Conservation (phyloP, 2,329 filamentous ascomycete genomes). For the Aspergillus awamori region DNA sequence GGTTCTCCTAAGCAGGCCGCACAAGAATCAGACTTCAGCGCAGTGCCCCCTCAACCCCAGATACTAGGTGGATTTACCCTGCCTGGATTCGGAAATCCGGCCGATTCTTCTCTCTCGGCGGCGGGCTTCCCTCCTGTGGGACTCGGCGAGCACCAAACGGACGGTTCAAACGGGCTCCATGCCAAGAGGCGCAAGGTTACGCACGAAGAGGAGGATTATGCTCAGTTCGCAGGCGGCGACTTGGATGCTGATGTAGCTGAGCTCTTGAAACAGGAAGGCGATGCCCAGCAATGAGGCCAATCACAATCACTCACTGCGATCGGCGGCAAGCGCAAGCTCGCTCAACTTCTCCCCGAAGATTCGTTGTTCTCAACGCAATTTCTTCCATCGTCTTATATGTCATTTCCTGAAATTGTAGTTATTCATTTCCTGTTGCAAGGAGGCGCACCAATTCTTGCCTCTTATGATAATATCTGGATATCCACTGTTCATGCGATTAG, state of each 20-base stretch:
- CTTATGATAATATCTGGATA: conserved; percentile 3
- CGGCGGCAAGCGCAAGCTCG: not conserved
- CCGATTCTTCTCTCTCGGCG: conserved; percentile 22
- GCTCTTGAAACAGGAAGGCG: conserved; percentile 55
- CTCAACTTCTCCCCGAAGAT: not conserved
- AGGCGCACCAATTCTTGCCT: not conserved
- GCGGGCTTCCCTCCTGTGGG: conserved; percentile 23
- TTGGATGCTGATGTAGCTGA: conserved; percentile 65
- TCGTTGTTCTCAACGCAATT: not conserved
- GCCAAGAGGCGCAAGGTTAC: conserved; percentile 55
- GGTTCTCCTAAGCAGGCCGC: conserved; percentile 48
- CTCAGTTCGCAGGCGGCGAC: conserved; percentile 55
- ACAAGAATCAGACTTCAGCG: conserved; percentile 35
- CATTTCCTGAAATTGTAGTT: not conserved
- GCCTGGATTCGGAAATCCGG: conserved; percentile 24
- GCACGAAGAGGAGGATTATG: conserved; percentile 46
- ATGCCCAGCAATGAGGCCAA: conserved; percentile 19
- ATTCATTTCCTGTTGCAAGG: not conserved
- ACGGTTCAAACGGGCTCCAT: conserved; percentile 35
- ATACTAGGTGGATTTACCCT: conserved; percentile 23
- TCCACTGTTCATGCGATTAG: not conserved
- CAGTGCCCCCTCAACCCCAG: conserved; percentile 19
- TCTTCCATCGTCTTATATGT: not conserved
- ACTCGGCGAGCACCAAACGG: conserved; percentile 27
- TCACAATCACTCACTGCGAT: not conserved